Percentiles rank a stretch among this genome's conserved stretches.
Conservation (phyloP, 345 rosid species). For the Bruguiera gymnorhiza region DNA sequence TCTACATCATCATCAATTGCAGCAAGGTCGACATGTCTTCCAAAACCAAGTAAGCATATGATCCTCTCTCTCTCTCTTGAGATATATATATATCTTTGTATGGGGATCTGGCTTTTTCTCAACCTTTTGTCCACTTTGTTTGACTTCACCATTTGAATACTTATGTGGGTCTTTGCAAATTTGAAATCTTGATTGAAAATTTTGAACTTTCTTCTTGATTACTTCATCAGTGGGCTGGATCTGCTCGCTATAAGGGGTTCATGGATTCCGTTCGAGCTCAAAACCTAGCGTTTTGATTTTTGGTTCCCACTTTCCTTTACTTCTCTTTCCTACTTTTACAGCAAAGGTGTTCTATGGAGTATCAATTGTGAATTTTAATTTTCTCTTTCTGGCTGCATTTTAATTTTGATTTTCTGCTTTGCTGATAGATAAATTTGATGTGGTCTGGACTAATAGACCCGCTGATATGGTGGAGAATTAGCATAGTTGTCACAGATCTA, state of each 20-base stretch:
- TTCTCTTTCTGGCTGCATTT: background rate
- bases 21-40: constrained; percentile 40
- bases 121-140: background rate
- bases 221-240: constrained; percentile 12
- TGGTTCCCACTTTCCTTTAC: constrained; percentile 12
- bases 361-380: background rate
- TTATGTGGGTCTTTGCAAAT: constrained; percentile 9
- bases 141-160: background rate
- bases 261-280: background rate
- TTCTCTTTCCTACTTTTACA: background rate
- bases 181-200: constrained; percentile 7
- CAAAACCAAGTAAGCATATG: constrained; percentile 52
- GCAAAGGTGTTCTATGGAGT: too few species aligned
- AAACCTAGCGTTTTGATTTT: constrained; percentile 7
- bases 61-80: constrained; percentile 16
- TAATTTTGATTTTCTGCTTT: background rate
- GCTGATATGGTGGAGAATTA: background rate
- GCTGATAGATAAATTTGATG: constrained; percentile 9
- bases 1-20: constrained; percentile 9
- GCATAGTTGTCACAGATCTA: constrained; percentile 21
- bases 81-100: background rate
- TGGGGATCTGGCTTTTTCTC: background rate
- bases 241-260: constrained; percentile 11
- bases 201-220: constrained; percentile 8
- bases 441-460: background rate